Evolutionary conservation across 306 rosid genomes (phyloP), one percentile per base, ranked within the genome.

Genomic region (Dalbergia oliveri): DNA sequence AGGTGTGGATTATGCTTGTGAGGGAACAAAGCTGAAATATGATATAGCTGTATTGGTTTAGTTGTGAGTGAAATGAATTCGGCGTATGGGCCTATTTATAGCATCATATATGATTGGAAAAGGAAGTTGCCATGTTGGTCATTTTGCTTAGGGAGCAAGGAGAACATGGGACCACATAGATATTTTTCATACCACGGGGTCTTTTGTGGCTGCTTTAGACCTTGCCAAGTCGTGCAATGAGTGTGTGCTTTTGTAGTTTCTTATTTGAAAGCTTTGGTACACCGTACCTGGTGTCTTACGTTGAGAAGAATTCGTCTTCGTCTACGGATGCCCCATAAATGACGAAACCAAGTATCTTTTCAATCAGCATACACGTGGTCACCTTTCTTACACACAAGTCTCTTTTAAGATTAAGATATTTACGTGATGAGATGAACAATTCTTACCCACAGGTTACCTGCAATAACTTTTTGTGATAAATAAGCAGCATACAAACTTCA

Each of bases 91-190:
- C 31, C 15, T 10, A 66, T 66, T 66, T 66, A 41, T 66, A 66
- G 72, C 15, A 15, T 1, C 41, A 5, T 37, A 5, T 15, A 4
- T 15, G 59, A n/a, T 15, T 39, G n/a, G 14, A 9, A 62, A 4
- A 39, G 13, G 71, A 39, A 39, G 53, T 41, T 41, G 43, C 71
- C 53, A 2, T 0, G 51, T 66, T 16, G 11, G 71, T 66, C 33
- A 31, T n/a, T 39, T 41, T 66, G 53, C 71, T 66, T 39, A 4
- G 33, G 53, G 72, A 16, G 71, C 33, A 66, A 18, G 71, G n/a
- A 39, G 2, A 18, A 41, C 71, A 41, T 66, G 31, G 51, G 71
- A 41, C 71, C 51, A 39, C 31, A 18, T 4, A 35, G 19, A 3
- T 3, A 9, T 37, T 4, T 73, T 4, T 23, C 37, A 18, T 9